Base-by-base conservation (phyloP, 23 red algal species). In the Gracilaria gracilis region DNA sequence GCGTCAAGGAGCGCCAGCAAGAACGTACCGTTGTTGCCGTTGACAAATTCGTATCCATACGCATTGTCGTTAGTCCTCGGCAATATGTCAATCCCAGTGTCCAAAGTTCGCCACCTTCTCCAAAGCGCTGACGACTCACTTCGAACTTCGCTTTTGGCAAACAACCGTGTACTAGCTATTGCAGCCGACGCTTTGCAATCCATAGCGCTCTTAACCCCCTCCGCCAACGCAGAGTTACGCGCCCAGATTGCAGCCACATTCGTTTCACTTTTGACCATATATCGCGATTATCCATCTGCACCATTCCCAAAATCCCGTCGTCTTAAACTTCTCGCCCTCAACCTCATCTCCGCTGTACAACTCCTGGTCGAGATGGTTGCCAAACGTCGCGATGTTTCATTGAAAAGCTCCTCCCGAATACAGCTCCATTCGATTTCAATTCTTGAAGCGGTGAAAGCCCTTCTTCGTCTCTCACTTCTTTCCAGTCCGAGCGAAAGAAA, bases 331-430 rank as follows among this genome's bases (percentile, higher is more conserved):
- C 42, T 91, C 75, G 48, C 58, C 51, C 76, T 81, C 58, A 91
- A 65, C 61, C 37, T 81, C 74, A 67, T 91, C 23, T 71, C 75
- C 47, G 53, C 87, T 48, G 33, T 82, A 25, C 76, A 80, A 35
- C 71, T 91, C 38, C 44, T 73, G 37, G 39, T 91, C 48, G 87
- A 91, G 65, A 91, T 91, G 75, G 51, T 91, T 55, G 50, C 76
- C 37, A 79, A 36, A 47, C 87, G 87, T 6, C 31, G 50, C 33
- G 79, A 82, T 61, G 25, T 15, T 51, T 31, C 24, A 33, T 62
- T 27, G 25, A 58, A 75, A 20, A 39, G 17, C 37, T 48, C 67
- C 6, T 78, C 73, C 47, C 75, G 61, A 48, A 50, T 27, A 31
- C 87, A 80, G 34, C 62, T 55, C 61, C 51, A 46, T 25, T 64